These are phyloP conservation scores for Acorus calamus DNA, from an alignment of 106 monocot genomes.

Conservation along the genomic window DNA sequence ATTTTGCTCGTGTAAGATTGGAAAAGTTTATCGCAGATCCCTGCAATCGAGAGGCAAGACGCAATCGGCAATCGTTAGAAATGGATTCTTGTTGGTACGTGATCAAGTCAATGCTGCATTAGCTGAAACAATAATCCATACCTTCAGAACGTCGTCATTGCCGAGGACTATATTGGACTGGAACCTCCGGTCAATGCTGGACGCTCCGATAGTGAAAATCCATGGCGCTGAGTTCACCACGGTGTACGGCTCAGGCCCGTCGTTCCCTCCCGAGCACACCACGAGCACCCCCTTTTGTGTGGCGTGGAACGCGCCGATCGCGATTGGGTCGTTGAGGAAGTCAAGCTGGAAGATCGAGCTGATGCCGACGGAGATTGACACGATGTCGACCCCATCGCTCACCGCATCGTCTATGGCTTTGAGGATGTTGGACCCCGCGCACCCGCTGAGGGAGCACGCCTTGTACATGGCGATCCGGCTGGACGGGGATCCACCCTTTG, in stretches of 20 bases:
- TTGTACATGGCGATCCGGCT: slow-evolving; percentile 85
- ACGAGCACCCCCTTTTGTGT: slow-evolving; percentile 68
- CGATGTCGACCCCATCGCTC: slow-evolving; percentile 73
- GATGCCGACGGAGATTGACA: slow-evolving; percentile 93
- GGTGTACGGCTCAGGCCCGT: slow-evolving; percentile 85
- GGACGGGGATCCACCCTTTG: slow-evolving; percentile 68
- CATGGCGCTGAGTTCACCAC: slow-evolving; percentile 94
- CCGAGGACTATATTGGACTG: slow-evolving; percentile 65
- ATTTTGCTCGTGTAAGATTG: slow-evolving; percentile 44
- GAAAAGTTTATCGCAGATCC: slow-evolving; percentile 84
- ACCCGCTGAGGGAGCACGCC: slow-evolving; percentile 87
- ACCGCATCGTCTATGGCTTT: slow-evolving; percentile 96
- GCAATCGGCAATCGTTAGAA: no score
- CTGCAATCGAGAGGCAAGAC: slow-evolving; percentile 13
- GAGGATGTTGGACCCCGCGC: slow-evolving; percentile 53
- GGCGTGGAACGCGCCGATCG: slow-evolving; percentile 86
- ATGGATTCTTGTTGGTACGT: no score
- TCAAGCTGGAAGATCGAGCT: slow-evolving; percentile 86
- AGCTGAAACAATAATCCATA: slow-evolving; percentile 8
- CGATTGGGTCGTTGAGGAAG: slow-evolving; percentile 82
- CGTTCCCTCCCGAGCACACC: slow-evolving; percentile 88
- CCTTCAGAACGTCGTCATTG: slow-evolving; percentile 59
- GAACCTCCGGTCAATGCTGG: slow-evolving; percentile 79
- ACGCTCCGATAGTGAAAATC: slow-evolving; percentile 85
- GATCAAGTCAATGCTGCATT: neutral